phyloP scores from a whole-genome alignment of 768 basidiomycete genomes.

The Auriculariales sp. region DNA sequence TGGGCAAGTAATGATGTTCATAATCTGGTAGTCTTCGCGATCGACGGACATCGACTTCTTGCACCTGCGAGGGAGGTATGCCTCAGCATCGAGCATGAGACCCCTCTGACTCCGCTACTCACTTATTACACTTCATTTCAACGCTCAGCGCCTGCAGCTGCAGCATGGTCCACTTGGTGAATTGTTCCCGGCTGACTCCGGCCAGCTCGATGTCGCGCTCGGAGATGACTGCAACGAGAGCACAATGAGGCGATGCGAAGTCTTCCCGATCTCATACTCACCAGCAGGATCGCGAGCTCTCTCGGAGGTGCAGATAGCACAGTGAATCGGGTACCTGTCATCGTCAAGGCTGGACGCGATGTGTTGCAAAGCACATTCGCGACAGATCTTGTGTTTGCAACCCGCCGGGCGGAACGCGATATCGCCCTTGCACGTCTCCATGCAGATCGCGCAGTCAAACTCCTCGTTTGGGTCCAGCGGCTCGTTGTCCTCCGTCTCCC shows the following conservation, averaged over 20 bases:
- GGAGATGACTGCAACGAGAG: constrained; percentile 22
- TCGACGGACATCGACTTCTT: constrained; percentile 35
- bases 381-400: constrained; percentile 42
- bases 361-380: constrained; percentile 31
- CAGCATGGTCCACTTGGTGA: constrained; percentile 28
- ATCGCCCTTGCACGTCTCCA: constrained; percentile 32
- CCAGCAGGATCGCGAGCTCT: constrained; percentile 16
- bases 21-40: constrained; percentile 27
- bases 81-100: background rate
- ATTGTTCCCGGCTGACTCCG: constrained; percentile 30
- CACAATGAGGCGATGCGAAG: background rate
- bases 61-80: constrained; percentile 24
- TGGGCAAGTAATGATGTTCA: constrained; percentile 33
- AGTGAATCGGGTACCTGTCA: constrained; percentile 42
- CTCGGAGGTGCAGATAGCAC: constrained; percentile 36
- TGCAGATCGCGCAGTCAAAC: constrained; percentile 43
- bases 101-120: constrained; percentile 8
- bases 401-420: constrained; percentile 22
- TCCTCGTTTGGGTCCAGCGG: background rate
- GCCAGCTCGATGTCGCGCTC: constrained; percentile 25
- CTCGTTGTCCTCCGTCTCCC: background rate
- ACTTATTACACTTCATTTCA: constrained; percentile 37
- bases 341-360: constrained; percentile 35
- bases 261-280: constrained; percentile 12
- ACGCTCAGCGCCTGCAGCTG: constrained; percentile 29